Evolutionary conservation across 768 basidiomycete species (phyloP).

Genomic region (Thelephora ganbajun): DNA sequence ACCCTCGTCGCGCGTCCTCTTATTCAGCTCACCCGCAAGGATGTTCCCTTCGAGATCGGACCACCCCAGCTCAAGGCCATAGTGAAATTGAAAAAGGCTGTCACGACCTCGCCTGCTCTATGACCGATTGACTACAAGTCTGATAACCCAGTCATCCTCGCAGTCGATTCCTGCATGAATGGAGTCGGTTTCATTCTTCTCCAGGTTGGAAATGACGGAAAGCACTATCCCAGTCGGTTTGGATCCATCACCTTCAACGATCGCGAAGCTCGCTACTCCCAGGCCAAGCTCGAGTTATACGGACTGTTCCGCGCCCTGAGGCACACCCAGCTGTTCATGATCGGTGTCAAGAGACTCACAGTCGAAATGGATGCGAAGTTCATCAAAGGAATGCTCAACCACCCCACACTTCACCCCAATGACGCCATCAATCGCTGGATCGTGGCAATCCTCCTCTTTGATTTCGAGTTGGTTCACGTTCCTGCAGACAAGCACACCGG

Average conservation of each 20-base stretch:
- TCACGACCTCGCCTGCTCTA: background rate
- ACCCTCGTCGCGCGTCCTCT: constrained; percentile 9
- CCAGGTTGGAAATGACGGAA: constrained; percentile 10
- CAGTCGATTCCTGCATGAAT: constrained; percentile 10
- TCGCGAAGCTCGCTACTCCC: constrained; percentile 7
- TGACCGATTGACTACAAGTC: constrained; percentile 6
- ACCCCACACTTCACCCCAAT: background rate
- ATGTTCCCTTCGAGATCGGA: constrained; percentile 8
- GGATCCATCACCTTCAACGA: constrained; percentile 22
- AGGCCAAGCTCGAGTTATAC: too few relatives aligned
- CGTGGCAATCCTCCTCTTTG: background rate
- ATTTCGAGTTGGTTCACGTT: too few relatives aligned
- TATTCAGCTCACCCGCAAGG: constrained; percentile 10
- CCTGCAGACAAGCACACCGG: too few relatives aligned
- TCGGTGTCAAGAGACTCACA: constrained; percentile 17
- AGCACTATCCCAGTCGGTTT: constrained; percentile 17
- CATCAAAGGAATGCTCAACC: too few relatives aligned
- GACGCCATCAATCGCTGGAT: background rate
- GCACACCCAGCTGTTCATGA: constrained; percentile 9
- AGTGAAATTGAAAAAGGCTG: constrained; percentile 4
- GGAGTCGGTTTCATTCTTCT: constrained; percentile 11
- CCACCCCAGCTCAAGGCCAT: constrained; percentile 6
- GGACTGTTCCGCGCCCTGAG: constrained; percentile 9
- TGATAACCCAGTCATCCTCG: constrained; percentile 3
- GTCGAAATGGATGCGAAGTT: constrained; percentile 20